A percentile compares a stretch with the other conserved stretches of the same genome.
Conservation (phyloP, 805 yeast genomes). For the Sugiyamaella chiloensis region DNA sequence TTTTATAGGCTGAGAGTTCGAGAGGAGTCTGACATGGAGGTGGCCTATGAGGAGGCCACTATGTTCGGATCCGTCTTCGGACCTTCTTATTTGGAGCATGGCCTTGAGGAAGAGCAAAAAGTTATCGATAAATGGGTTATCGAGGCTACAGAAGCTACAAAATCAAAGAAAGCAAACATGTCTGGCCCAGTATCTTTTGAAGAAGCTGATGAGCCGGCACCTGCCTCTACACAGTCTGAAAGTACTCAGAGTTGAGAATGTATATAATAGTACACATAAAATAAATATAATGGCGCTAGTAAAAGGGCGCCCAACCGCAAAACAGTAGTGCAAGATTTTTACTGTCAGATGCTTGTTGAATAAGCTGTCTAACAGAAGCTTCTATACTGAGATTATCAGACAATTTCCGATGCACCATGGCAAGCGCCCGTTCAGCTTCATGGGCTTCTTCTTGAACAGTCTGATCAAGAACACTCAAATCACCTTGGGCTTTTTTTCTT, state of each 20-base stretch:
- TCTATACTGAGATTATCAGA: conserved; percentile 73
- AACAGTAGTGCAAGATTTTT: conserved; percentile 70
- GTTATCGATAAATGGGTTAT: conserved; percentile 70
- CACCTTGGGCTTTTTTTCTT: conserved; percentile 51
- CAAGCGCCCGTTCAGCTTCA: conserved; percentile 79
- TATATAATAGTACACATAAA: not conserved
- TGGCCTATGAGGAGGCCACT: conserved; percentile 76
- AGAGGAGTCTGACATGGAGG: conserved; percentile 68
- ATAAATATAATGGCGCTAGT: conserved; percentile 19
- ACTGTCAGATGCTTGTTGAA: conserved; percentile 69
- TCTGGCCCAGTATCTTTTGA: conserved; percentile 24
- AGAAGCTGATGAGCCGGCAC: conserved; percentile 28
- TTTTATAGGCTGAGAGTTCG: conserved; percentile 83
- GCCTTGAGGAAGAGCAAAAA: conserved; percentile 67
- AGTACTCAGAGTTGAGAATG: not conserved
- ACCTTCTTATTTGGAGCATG: conserved; percentile 59
- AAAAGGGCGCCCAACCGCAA: conserved; percentile 48
- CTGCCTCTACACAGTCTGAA: conserved; percentile 4
- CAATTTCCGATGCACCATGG: conserved; percentile 68
- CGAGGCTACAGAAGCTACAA: conserved; percentile 64
- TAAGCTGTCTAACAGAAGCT: conserved; percentile 77
- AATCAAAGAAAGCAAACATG: conserved; percentile 38
- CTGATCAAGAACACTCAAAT: conserved; percentile 18
- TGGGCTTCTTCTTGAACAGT: conserved; percentile 43
- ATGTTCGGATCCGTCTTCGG: conserved; percentile 82